Conservation (phyloP, 1,284 basidiomycete genomes). For the Rhizoctonia solani region DNA sequence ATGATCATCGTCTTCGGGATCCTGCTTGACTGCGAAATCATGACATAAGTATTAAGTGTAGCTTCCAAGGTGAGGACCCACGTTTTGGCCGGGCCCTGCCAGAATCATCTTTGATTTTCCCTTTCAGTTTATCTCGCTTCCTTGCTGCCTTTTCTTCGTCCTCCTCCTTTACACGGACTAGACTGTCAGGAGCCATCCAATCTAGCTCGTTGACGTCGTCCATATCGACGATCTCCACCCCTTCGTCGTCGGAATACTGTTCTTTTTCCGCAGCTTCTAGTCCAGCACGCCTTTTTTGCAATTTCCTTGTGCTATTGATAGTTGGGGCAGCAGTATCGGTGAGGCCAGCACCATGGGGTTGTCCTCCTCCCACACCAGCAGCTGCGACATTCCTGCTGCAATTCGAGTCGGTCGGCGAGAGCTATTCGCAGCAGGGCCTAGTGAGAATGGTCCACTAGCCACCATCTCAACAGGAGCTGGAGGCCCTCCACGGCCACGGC, state of each 20-base stretch:
- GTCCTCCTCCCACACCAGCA: conserved; percentile 46
- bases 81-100: neutral
- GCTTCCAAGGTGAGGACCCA: neutral
- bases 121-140: conserved; percentile 48
- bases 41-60: neutral
- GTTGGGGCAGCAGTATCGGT: conserved; percentile 51
- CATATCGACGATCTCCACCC: conserved; percentile 88
- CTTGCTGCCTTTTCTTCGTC: conserved; percentile 49
- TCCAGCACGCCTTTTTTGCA: conserved; percentile 44
- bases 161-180: conserved; percentile 55
- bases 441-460: conserved; percentile 81
- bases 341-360: conserved; percentile 46
- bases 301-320: conserved; percentile 50
- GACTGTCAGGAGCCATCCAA: conserved; percentile 85
- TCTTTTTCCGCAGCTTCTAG: conserved; percentile 56
- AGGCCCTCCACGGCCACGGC: conserved; percentile 55
- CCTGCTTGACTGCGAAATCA: conserved; percentile 38
- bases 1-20: conserved; percentile 45
- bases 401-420: conserved; percentile 47
- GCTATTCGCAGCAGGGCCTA: conserved; percentile 74
- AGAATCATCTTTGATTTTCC: conserved; percentile 26
- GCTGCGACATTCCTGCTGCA: conserved; percentile 44
- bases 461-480: conserved; percentile 64
- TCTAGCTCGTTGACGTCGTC: conserved; percentile 79
- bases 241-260: conserved; percentile 85